Base-by-base conservation (phyloP, 2,329 filamentous ascomycete genomes). In the Pestalotiopsis sp. region DNA sequence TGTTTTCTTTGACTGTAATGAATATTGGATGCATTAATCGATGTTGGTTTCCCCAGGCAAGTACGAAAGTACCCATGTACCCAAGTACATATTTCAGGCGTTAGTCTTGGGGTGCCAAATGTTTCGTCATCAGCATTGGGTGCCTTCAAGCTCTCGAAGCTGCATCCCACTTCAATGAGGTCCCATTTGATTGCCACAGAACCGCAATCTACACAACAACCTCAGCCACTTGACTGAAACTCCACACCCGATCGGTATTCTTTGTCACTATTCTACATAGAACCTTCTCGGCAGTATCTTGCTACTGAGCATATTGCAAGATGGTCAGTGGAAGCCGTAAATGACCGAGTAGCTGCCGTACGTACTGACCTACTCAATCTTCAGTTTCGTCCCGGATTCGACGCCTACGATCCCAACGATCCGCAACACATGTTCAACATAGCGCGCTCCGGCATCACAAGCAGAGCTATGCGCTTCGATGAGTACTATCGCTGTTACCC, bases 401-500 rank as follows among this genome's bases (percentile, higher is more conserved):
- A 79, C 64, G 82, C 79, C 61, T 84, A 83, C 72, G 84, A 86
- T 74, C 81, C 83, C 68, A 79, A 78, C 70, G 83, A 86, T 73
- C 81, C 84, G n/a, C 80, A 82, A 38, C 80, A 83, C 69, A 81
- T 86, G 75, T 84, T 82, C 76, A 83, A 83, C 76, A 82, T 86
- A 81, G 83, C 83, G 55, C 80, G 81, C 31, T 76, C 78, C 31
- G 80, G 82, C 68, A 76, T 77, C 74, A 76, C 76, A 71, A 84
- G 86, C 69, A 81, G 85, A 66, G 74, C 84, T 66, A 92, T 94
- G 75, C 93, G 95, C 70, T 99, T 99, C 84, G 95, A 99, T 81
- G 96, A 99, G 81, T 98, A 97, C 84, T 98, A 98, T 83, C 92
- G 96, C 76, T 98, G 95, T 85, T 99, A 98, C 78, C 96, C 96